Evolutionary conservation across 371 early-diverging fungal species (phyloP).

Genomic region (Mucor indicus): DNA sequence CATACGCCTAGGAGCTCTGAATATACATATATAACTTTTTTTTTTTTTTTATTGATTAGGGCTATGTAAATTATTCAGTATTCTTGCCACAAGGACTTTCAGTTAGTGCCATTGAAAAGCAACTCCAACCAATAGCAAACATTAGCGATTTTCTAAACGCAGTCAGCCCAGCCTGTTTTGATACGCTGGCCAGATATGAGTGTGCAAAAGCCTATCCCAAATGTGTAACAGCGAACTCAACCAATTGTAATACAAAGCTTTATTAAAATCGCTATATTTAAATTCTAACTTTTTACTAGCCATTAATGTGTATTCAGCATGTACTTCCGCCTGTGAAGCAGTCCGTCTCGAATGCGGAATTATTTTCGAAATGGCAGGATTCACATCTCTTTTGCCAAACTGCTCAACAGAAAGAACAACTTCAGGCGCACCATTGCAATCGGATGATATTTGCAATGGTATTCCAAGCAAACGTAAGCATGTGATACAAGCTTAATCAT

Average conservation of each 20-base stretch:
- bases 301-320: conserved; percentile 5
- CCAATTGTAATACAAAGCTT: conserved; percentile 6
- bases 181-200: conserved; percentile 16
- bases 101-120: conserved; percentile 5
- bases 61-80: conserved; percentile 12
- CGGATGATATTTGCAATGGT: conserved; percentile 17
- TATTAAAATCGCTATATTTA: not conserved
- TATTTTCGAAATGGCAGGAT: conserved; percentile 8
- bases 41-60: conserved; percentile 2
- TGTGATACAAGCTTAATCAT: not conserved
- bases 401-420: conserved; percentile 9
- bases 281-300: conserved; percentile 5
- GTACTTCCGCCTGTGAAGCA: conserved; percentile 14
- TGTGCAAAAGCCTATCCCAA: conserved; percentile 24
- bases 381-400: conserved; percentile 5
- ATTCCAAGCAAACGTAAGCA: conserved; percentile 18
- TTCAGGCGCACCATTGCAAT: not conserved
- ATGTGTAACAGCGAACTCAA: conserved; percentile 12
- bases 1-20: not conserved
- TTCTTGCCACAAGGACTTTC: conserved; percentile 8
- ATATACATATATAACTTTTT: not conserved
- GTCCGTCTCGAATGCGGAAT: conserved; percentile 1
- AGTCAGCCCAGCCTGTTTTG: conserved; percentile 17
- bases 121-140: conserved; percentile 5
- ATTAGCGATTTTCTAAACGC: not conserved